These are phyloP conservation scores for Rachicladosporium sp. DNA, from an alignment of 2,329 filamentous ascomycete species.

Conservation along the genomic window DNA sequence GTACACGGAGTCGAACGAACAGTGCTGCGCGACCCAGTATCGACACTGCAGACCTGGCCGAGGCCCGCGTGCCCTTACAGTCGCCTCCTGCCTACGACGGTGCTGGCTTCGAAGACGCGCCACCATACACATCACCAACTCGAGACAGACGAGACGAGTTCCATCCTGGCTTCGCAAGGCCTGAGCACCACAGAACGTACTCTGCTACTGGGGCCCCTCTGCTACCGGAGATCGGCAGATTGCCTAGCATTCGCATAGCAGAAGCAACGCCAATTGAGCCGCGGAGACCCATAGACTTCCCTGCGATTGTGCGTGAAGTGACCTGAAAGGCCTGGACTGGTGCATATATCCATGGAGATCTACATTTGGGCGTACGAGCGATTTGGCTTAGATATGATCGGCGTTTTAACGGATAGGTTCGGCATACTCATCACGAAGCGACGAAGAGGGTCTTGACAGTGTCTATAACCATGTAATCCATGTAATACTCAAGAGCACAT, in stretches of 20 bases:
- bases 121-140: constrained; percentile 33
- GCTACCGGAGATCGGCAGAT: constrained; percentile 27
- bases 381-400: too few relatives aligned
- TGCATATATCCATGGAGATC: too few relatives aligned
- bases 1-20: constrained; percentile 15
- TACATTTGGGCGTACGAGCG: too few relatives aligned
- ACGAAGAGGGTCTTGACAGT: too few relatives aligned
- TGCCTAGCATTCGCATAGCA: constrained; percentile 34
- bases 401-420: too few relatives aligned
- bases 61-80: constrained; percentile 16
- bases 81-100: constrained; percentile 24
- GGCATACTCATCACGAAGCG: too few relatives aligned
- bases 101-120: constrained; percentile 32
- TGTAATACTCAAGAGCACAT: too few relatives aligned
- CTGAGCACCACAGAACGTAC: constrained; percentile 2
- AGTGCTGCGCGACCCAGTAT: constrained; percentile 10
- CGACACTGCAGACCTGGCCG: constrained; percentile 22
- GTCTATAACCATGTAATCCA: too few relatives aligned
- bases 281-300: constrained; percentile 2
- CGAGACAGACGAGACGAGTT: constrained; percentile 10
- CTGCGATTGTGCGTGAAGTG: constrained; percentile 1
- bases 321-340: too few relatives aligned
- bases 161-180: constrained; percentile 6
- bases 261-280: constrained; percentile 23
- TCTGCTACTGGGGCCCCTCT: constrained; percentile 15